Percentiles rank a stretch among this genome's conserved stretches.
Evolutionary conservation across 352 stramenopile genomes (phyloP).

Genomic region (Globisporangium acanthophoron): DNA sequence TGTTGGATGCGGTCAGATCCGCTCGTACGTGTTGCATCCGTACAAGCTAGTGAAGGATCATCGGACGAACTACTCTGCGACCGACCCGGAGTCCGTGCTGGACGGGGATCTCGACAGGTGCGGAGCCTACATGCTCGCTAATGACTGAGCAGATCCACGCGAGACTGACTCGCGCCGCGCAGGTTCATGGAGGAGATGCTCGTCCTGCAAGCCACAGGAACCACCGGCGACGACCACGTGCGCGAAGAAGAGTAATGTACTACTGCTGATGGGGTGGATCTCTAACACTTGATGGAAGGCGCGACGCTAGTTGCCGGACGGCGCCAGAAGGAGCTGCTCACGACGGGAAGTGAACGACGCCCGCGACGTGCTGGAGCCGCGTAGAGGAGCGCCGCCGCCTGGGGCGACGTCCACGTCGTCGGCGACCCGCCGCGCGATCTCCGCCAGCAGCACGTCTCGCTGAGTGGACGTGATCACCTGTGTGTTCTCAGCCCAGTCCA

Average conservation of each 20-base stretch:
- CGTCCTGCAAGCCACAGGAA: conserved; percentile 24
- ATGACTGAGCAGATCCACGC: not conserved
- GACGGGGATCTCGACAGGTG: conserved; percentile 83
- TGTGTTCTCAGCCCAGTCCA: conserved; percentile 79
- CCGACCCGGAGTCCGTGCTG: conserved; percentile 84
- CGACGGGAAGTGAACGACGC: conserved; percentile 6
- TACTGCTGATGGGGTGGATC: not conserved
- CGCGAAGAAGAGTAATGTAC: not conserved
- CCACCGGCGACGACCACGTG: not conserved
- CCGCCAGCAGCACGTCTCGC: conserved; percentile 60
- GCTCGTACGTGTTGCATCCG: conserved; percentile 96
- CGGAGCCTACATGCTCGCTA: not conserved
- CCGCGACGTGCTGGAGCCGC: conserved; percentile 13
- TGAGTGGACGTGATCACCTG: conserved; percentile 65
- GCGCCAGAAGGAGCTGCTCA: conserved; percentile 16
- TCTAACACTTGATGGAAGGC: not conserved
- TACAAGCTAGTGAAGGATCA: conserved; percentile 99
- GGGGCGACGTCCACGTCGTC: conserved; percentile 22
- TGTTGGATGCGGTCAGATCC: conserved; percentile 72
- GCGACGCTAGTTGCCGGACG: not conserved
- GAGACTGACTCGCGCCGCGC: not conserved
- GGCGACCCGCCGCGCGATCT: conserved; percentile 65
- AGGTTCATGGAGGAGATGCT: conserved; percentile 78
- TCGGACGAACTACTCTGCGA: conserved; percentile 88
- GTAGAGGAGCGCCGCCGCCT: not conserved